Evolutionary conservation across 495 filamentous ascomycete genomes (phyloP).

Genomic region (Hypoxylon cercidicola): DNA sequence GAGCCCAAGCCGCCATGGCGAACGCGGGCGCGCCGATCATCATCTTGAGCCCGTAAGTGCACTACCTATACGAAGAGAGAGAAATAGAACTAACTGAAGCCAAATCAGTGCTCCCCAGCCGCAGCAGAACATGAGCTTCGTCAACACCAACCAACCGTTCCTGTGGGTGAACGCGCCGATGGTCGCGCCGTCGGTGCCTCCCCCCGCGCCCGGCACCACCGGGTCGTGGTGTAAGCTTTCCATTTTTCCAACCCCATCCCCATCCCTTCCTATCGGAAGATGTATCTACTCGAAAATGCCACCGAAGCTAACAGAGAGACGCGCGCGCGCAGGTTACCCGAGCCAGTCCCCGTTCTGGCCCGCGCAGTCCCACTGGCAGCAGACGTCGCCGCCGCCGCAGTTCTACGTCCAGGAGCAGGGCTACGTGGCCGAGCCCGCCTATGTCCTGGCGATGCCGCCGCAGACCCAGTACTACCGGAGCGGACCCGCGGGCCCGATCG

Average conservation of each 20-base stretch:
- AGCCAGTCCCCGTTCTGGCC: constrained; percentile 33
- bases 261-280: background rate
- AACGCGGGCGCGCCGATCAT: constrained; percentile 8
- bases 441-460: constrained; percentile 3
- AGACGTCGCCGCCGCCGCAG: constrained; percentile 18
- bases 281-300: background rate
- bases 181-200: constrained; percentile 24
- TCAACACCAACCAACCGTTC: constrained; percentile 13
- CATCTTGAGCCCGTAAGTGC: constrained; percentile 20
- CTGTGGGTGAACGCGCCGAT: constrained; percentile 35
- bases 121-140: background rate
- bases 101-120: background rate
- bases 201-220: constrained; percentile 17
- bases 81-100: constrained; percentile 1
- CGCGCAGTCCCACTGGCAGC: background rate
- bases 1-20: constrained; percentile 11
- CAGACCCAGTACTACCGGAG: constrained; percentile 29
- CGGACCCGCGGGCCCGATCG: constrained; percentile 17
- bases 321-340: constrained; percentile 19
- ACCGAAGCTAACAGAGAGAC: constrained; percentile 7
- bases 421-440: constrained; percentile 19
- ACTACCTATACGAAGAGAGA: background rate
- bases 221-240: constrained; percentile 33
- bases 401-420: constrained; percentile 19
- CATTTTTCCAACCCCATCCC: background rate